Evolutionary conservation across 1,139 yeast genomes (phyloP), one percentile per base, ranked within the genome.

Genomic region (Taphrina populina): DNA sequence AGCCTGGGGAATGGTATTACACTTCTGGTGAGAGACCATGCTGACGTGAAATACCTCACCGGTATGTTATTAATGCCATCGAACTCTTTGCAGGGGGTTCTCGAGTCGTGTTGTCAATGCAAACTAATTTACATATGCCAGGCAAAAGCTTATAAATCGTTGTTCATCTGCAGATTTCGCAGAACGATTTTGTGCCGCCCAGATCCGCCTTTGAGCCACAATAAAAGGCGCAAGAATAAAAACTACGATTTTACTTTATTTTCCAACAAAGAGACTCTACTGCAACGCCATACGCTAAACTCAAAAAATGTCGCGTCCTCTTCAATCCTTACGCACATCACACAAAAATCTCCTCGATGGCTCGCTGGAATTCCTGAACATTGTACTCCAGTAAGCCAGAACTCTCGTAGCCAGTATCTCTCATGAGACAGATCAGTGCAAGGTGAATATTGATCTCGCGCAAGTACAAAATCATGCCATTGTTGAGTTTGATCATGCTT

Each of bases 371-470:
- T 35, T 86, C 77, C 60, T 83, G 85, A 37, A 90, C 90, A 67
- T 92, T 92, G 68, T 88, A 90, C 68, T 92, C 97, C 27, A 90
- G 82, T 40, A 92, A 79, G 0, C 95, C 83, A 64, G 86, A 71
- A 19, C 58, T 57, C 57, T 70, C 70, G 8, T 66, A 64, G 10
- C 69, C 67, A 24, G 72, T 88, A 51, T 83, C 78, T 58, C 95
- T 77, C 34, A 88, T 82, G 59, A 90, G 76, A 0, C 95, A 95
- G 40, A 92, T 96, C 59, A 92, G 74, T 1, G 96, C 96, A 63
- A 90, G 74, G 0, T 96, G 96, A 63, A 95, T 77, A 58, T 92
- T 85, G 95, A 92, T 88, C 66, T 88, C 95, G 62, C 84, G 83
- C 67, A 92, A 75, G 65, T 88, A 88, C 43, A 92, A 74, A 30